Conservation (phyloP, 805 yeast species). For the Scheffersomyces lignosus region DNA sequence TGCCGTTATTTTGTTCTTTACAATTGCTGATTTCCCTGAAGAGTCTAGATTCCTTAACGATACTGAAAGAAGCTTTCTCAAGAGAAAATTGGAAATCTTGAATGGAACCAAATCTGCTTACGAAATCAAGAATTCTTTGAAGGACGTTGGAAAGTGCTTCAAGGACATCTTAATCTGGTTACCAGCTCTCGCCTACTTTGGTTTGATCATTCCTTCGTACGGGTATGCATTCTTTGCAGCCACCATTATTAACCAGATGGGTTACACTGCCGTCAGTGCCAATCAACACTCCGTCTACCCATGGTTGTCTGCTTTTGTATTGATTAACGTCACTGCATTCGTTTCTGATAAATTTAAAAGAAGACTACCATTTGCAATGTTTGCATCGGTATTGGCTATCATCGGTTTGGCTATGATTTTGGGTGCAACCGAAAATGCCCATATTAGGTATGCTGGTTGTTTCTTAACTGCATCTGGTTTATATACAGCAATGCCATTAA, state of each 20-base stretch:
- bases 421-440: constrained; percentile 40
- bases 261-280: constrained; percentile 69
- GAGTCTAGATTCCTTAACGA: constrained; percentile 51
- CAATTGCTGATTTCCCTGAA: constrained; percentile 73
- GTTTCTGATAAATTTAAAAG: constrained; percentile 46
- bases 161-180: constrained; percentile 60
- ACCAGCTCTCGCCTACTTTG: constrained; percentile 63
- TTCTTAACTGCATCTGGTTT: constrained; percentile 60
- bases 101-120: constrained; percentile 45
- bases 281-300: constrained; percentile 85
- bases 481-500: constrained; percentile 66
- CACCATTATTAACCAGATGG: constrained; percentile 59
- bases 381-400: constrained; percentile 39
- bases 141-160: constrained; percentile 49
- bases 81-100: constrained; percentile 59
- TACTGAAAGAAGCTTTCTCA: constrained; percentile 55
- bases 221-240: constrained; percentile 77
- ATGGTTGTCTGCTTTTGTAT: constrained; percentile 75
- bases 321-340: constrained; percentile 60
- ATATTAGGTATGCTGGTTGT: constrained; percentile 58
- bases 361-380: constrained; percentile 48
- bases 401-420: constrained; percentile 58
- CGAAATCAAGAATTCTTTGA: constrained; percentile 46
- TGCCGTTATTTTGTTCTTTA: constrained; percentile 41
- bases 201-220: constrained; percentile 68